Evolutionary conservation across 768 basidiomycete genomes (phyloP), one percentile per base, ranked within the genome.

Genomic region (Hygrocybe coccinea): DNA sequence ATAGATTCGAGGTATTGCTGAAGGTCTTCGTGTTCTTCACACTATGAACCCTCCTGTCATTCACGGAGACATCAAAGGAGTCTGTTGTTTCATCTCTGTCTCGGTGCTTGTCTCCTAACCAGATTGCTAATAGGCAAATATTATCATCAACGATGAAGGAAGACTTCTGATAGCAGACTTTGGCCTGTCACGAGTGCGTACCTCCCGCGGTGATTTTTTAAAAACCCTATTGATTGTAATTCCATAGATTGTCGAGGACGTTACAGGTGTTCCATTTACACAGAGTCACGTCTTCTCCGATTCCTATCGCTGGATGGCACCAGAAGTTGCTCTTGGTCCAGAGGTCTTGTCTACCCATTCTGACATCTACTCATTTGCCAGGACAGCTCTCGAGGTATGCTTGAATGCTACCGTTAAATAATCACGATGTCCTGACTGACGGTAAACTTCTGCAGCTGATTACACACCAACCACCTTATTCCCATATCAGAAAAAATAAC

Each of bases 101-200:
- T 41, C 36, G 12, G 33, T 5, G 37, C 3, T 51, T 46, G 56
- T 21, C n/a, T n/a, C 47, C 29, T 37, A 6, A 17, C 52, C 47
- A 50, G 43, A 37, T 35, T 10, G 12, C 34, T 24, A 47, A 7
- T 48, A 83, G 81, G 71, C 70, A 36, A 83, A 80, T 57, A 73
- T 83, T 17, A 68, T 79, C n/a, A 75, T 83, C 24, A 65, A 76
- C 59, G 61, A 63, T 5, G 44, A 59, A 37, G 80, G 80, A 0
- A 65, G 72, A 19, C 81, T 82, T 24, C 70, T 83, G 12, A 66
- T 84, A 14, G 75, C 82, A 9, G 81, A 84, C 59, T 84, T 84
- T 60, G 80, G 82, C 22, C 71, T 84, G 43, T 78, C 81, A 10
- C 74, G 76, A 65, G 81, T 79, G 56, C 25, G 66, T 15, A 35